These are phyloP conservation scores for Aphanomyces stellatus DNA, from an alignment of 352 stramenopile genomes.

Conservation along the genomic window DNA sequence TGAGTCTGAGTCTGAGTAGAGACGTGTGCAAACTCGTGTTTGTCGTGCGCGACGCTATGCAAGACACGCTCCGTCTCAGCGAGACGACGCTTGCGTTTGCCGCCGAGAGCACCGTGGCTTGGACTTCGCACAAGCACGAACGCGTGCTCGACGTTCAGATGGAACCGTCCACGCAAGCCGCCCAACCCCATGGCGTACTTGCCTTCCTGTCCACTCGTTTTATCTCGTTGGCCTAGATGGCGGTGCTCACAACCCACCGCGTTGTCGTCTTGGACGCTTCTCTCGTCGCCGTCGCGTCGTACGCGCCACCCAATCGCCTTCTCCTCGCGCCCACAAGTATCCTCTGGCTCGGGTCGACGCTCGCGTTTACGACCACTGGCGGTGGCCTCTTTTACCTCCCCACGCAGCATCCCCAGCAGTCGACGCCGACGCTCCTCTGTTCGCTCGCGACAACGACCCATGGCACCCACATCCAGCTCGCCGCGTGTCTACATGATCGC, in stretches of 20 bases:
- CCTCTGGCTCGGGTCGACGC: constrained; percentile 59
- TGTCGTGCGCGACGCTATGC: background rate
- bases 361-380: constrained; percentile 44
- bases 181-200: constrained; percentile 9
- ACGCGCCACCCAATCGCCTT: constrained; percentile 33
- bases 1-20: background rate
- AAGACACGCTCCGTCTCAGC: constrained; percentile 10
- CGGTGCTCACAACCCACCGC: constrained; percentile 45
- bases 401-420: constrained; percentile 22
- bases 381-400: constrained; percentile 48
- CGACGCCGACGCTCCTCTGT: constrained; percentile 26
- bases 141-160: constrained; percentile 32
- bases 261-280: constrained; percentile 42
- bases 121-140: constrained; percentile 33
- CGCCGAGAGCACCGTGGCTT: constrained; percentile 10
- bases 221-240: constrained; percentile 18
- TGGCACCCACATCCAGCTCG: background rate
- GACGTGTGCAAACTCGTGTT: constrained; percentile 11
- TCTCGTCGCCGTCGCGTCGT: constrained; percentile 26
- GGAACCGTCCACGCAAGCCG: constrained; percentile 36
- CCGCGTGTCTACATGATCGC: constrained; percentile 8
- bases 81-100: constrained; percentile 10
- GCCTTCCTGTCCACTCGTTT: background rate
- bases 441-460: constrained; percentile 19
- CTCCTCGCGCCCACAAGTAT: constrained; percentile 29